Conservation (phyloP, 2,329 filamentous ascomycete species). For the Apiospora rasikravindrae region DNA sequence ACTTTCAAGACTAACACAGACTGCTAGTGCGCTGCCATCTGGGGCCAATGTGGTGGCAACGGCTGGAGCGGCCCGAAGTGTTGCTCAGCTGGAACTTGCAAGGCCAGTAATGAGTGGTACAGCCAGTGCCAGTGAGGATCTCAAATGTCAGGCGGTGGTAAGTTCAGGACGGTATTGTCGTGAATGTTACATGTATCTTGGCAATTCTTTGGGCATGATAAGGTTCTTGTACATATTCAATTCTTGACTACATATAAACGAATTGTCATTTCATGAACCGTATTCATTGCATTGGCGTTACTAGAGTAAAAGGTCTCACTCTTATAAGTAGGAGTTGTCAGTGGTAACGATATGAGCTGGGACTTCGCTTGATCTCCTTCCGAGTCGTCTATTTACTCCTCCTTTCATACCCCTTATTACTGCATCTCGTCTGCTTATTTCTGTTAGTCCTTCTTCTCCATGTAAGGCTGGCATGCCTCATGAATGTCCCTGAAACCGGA, state of each 20-base stretch:
- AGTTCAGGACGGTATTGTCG: neutral
- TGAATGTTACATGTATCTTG: neutral
- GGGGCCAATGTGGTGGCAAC: constrained; percentile 17
- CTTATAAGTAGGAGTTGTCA: neutral
- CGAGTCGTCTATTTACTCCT: neutral
- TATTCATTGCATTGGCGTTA: neutral
- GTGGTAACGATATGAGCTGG: neutral
- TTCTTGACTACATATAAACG: neutral
- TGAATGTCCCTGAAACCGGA: constrained; percentile 32
- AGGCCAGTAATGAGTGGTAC: constrained; percentile 20
- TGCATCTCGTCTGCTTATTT: neutral
- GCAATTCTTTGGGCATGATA: neutral
- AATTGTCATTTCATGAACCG: neutral
- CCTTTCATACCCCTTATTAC: neutral
- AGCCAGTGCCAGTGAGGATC: constrained; percentile 1
- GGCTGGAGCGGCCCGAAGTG: constrained; percentile 16
- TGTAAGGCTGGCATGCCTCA: constrained; percentile 29
- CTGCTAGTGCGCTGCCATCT: constrained; percentile 5
- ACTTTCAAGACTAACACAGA: neutral
- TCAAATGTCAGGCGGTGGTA: no score
- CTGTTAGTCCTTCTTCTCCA: constrained; percentile 25
- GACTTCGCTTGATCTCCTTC: neutral
- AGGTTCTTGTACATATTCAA: neutral
- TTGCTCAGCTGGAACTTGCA: constrained; percentile 19
- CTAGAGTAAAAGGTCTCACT: neutral